Evolutionary conservation across 306 rosid species (phyloP), one percentile per base, ranked within the genome.

Genomic region (Hippophae rhamnoides): DNA sequence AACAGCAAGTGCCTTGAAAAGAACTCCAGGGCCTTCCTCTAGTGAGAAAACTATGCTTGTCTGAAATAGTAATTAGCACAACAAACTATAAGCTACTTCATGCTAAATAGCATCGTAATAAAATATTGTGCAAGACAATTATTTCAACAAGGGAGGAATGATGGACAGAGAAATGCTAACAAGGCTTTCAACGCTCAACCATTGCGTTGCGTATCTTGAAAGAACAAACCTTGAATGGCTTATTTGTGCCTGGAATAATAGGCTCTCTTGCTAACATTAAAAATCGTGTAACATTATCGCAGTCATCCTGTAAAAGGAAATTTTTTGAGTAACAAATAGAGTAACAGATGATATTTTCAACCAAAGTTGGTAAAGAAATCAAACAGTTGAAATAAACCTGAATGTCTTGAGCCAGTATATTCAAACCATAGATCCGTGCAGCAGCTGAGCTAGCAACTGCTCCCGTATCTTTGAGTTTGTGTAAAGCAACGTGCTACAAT

Each of bases 1-100:
- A 77, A 86, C 96, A 54, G 99, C 95, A 67, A 92, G 99, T 60
- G 99, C 99, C 79, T 88, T 92, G 76, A 86, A 92, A 70, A 92
- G 99, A 25, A 86, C 67, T 66, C 99, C 96, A 43, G 99, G 96
- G 57, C 99, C 97, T 71, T 88, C 96, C 79, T 92, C 99, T 56
- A 92, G 74, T 42, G 97, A 88, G 78, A 88, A 92, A 55, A 88
- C 99, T 73, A 92, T 88, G 73, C 99, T 92, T 14, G 99, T 88
- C 99, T 92, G 81, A 49, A 64, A 70, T 66, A 60, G 45, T 63
- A 70, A 71, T 7, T 63, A 5, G 56, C 68, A 11, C 23, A 12
- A 8, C 52, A 11, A 18, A 11, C 26, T 2, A 11, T 48, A 13
- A 49, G 14, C 6, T 12, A 5, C 7, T 12, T 49, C 14, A 23